Evolutionary conservation across 805 yeast genomes (phyloP), one percentile per base, ranked within the genome.

Genomic region (Saturnispora besseyi): DNA sequence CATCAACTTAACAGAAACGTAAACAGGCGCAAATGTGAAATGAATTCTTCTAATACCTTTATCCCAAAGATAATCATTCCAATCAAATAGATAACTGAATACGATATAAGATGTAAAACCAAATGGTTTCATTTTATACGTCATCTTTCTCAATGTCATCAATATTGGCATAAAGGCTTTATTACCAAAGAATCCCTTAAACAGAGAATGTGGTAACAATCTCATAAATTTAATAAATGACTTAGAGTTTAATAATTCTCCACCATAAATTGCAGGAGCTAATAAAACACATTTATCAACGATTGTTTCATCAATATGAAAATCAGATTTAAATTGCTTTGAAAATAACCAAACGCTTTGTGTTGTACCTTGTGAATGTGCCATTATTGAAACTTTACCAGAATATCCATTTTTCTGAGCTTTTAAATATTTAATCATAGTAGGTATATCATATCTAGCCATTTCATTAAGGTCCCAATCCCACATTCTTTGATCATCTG

Each of bases 291-390:
- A 87, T 48, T 77, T 74, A 49, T 81, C 82, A 18, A 91, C 64
- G 53, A 79, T 81, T 4, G 69, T 36, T 36, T 36, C 26, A 18
- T 36, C 40, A 9, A 36, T 66, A 26, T 57, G 52, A 37, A 59
- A 59, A 0, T 48, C 44, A 21, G 58, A 28, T 44, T 79, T 78
- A 41, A 63, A 62, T 36, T 74, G 75, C 47, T 70, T 68, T 15
- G 84, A 75, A 33, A 93, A 68, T 44, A 88, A 78, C 58, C 85
- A 68, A 49, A 88, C 84, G 0, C 84, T 74, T 64, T 90, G 96
- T 0, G 96, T 80, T 2, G 96, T 89, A 0, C 98, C 98, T 66
- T 93, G 98, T 13, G 95, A 87, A 62, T 91, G 99, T 1, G 90
- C 90, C 9, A 82, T 74, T 22, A 91, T 65, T 0, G 83, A 73